These are phyloP conservation scores for Coniosporium apollinis DNA, from an alignment of 495 filamentous ascomycete species.

Conservation along the genomic window DNA sequence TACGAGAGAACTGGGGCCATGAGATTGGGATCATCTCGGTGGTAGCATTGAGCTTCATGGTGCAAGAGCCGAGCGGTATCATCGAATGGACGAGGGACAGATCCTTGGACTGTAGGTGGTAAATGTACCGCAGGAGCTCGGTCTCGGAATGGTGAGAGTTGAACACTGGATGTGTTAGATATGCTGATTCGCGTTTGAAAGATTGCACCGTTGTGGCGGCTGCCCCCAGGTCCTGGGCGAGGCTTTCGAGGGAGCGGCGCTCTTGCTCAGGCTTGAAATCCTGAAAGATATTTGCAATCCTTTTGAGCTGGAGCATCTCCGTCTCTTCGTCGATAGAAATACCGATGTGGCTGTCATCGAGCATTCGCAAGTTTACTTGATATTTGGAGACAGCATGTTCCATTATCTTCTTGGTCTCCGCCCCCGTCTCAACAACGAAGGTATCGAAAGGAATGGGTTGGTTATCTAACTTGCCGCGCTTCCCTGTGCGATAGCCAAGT, in stretches of 20 bases:
- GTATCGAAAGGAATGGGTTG: conserved; percentile 63
- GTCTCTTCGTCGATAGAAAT: conserved; percentile 64
- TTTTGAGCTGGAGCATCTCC: conserved; percentile 39
- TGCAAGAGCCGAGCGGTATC: conserved; percentile 98
- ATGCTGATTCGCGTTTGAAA: conserved; percentile 57
- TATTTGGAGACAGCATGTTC: conserved; percentile 31
- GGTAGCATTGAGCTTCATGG: conserved; percentile 97
- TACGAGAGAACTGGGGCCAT: conserved; percentile 65
- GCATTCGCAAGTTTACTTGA: conserved; percentile 45
- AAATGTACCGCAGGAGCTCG: conserved; percentile 86
- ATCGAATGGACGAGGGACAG: conserved; percentile 92
- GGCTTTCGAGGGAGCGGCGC: conserved; percentile 17
- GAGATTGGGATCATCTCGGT: conserved; percentile 87
- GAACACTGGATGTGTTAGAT: conserved; percentile 87
- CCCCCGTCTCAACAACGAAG: conserved; percentile 45
- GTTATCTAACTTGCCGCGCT: conserved; percentile 35
- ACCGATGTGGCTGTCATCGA: conserved; percentile 43
- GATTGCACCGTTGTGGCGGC: conserved; percentile 12
- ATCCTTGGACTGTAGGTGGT: conserved; percentile 89
- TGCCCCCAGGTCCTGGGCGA: conserved; percentile 16
- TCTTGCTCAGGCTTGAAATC: conserved; percentile 17
- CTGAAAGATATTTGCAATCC: conserved; percentile 41
- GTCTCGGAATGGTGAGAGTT: conserved; percentile 96
- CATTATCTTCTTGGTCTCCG: conserved; percentile 33
- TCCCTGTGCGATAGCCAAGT: conserved; percentile 48